Evolutionary conservation across 2,329 filamentous ascomycete genomes (phyloP), one percentile per base, ranked within the genome.

Genomic region (Dothidotthia symphoricarpi): DNA sequence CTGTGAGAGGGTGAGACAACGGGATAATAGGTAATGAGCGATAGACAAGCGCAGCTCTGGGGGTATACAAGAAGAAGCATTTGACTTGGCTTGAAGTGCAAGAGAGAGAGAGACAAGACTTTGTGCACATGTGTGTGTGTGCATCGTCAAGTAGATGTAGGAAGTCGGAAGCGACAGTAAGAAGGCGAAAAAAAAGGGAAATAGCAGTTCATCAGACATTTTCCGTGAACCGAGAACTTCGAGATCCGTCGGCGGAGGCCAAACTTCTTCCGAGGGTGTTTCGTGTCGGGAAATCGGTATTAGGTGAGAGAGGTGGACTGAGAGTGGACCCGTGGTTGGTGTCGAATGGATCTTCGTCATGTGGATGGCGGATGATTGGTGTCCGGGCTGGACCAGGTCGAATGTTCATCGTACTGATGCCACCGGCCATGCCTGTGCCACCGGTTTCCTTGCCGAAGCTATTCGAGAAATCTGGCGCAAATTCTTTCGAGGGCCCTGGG

Each of bases 361-460:
- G 58, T 1, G 62, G 53, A 33, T 75, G 70, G 41, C 78, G 75
- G 40, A 77, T 76, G 12, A 84, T 68, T 1, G 82, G 78, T 3
- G 78, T 81, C 36, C 81, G 75, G 13, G 77, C 80, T 12, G 83
- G 83, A n/a, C 82, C 78, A n/a, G 78, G 75, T 10, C 53, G 47
- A 13, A 58, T 41, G 32, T 49, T 58, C 51, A 56, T 57, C 2
- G 39, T 50, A 22, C 51, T 56, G 14, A 53, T 47, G n/a, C 45
- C 51, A 11, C 53, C 59, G 15, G 45, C 32, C 11, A 34, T 38
- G 35, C 55, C 33, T 14, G 43, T 37, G 7, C 52, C 57, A 28
- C 55, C 61, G 17, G 51, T 53, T 19, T 63, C 63, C 31, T 64
- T 64, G 10, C 44, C 54, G 24, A 61, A 48, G 6, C 51, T 50